These are phyloP conservation scores for Raphanus hybrid DNA, from an alignment of 441 rosid species.

Conservation along the genomic window DNA sequence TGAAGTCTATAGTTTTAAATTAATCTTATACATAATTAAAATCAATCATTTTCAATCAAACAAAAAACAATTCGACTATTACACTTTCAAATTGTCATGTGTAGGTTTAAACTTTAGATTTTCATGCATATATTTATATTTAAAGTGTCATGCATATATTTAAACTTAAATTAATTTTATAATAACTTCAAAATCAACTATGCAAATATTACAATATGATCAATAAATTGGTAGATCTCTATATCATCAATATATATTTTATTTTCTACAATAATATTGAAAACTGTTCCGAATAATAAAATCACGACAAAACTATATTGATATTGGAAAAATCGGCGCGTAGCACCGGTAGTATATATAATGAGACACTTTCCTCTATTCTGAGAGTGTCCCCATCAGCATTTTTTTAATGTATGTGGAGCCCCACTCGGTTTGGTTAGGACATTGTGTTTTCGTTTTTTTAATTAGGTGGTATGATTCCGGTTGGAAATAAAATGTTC, in stretches of 20 bases:
- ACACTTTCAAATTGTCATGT: not conserved
- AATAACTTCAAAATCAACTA: not conserved
- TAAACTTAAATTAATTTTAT: not conserved
- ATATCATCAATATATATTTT: too few species aligned
- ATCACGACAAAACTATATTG: not conserved
- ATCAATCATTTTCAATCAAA: not conserved
- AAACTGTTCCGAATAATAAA: not conserved
- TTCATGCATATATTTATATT: not conserved
- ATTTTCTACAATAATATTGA: too few species aligned
- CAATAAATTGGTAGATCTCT: not conserved
- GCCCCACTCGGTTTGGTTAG: too few species aligned
- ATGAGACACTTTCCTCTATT: too few species aligned
- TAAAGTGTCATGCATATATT: not conserved
- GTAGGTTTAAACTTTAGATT: not conserved
- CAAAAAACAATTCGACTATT: not conserved
- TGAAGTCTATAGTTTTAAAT: not conserved
- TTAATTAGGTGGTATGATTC: too few species aligned
- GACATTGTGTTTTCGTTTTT: too few species aligned
- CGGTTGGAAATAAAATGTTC: too few species aligned
- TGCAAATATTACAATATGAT: not conserved
- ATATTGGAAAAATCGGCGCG: too few species aligned
- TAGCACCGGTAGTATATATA: too few species aligned
- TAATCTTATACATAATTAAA: too few species aligned
- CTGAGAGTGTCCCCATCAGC: too few species aligned
- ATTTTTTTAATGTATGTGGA: too few species aligned